Conservation (phyloP, 176 grass and related monocot genomes). For the Rhynchospora breviuscula region DNA sequence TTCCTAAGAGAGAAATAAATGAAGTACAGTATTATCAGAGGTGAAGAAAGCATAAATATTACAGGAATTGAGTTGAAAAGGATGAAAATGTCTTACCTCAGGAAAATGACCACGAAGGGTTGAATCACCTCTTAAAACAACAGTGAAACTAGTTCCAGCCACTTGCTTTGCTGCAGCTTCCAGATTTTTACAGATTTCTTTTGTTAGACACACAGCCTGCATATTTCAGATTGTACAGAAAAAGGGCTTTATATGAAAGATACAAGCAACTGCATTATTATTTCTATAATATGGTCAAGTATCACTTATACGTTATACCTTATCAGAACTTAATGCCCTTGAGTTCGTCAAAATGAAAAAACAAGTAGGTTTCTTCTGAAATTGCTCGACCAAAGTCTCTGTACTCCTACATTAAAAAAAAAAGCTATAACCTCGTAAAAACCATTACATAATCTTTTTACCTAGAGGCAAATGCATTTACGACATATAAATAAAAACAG, state of each 20-base stretch:
- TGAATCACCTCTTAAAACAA: constrained; percentile 95
- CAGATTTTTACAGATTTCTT: constrained; percentile 87
- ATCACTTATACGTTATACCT: constrained; percentile 70
- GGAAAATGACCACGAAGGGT: constrained; percentile 92
- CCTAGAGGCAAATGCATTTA: constrained; percentile 6
- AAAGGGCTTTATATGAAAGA: not conserved
- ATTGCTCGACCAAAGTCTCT: constrained; percentile 75
- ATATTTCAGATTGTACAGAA: constrained; percentile 26
- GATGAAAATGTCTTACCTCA: constrained; percentile 41
- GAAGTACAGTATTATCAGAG: constrained; percentile 15
- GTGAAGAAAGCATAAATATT: not conserved
- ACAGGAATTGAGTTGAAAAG: not conserved
- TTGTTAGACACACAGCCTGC: constrained; percentile 60
- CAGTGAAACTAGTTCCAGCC: constrained; percentile 67
- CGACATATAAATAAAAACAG: not conserved
- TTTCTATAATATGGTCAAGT: not conserved
- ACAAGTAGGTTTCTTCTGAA: constrained; percentile 61
- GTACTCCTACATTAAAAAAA: constrained; percentile 52
- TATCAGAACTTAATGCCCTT: constrained; percentile 76
- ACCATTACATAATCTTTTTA: not conserved
- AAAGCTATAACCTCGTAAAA: constrained; percentile 18
- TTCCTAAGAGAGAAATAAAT: constrained; percentile 42
- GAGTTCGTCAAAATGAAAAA: constrained; percentile 99
- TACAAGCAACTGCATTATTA: constrained; percentile 18
- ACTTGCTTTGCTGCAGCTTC: constrained; percentile 72